These are phyloP conservation scores for Penicillium cosmopolitanum DNA, from an alignment of 495 filamentous ascomycete species.

Conservation along the genomic window DNA sequence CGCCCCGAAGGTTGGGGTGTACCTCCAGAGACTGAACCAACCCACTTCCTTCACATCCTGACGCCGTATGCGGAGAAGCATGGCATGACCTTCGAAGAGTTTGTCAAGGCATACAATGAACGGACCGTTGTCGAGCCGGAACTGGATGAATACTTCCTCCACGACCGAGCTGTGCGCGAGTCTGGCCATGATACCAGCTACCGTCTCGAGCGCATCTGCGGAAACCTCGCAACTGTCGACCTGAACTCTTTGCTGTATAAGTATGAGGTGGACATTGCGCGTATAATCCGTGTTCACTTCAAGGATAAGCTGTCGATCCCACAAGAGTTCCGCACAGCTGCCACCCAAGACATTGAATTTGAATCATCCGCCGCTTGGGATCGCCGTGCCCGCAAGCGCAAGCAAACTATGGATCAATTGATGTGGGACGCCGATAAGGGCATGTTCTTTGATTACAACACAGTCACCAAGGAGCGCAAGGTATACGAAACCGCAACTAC, in stretches of 20 bases:
- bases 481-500: constrained; percentile 87
- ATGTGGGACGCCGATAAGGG: constrained; percentile 88
- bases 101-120: constrained; percentile 84
- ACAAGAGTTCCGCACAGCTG: constrained; percentile 67
- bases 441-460: constrained; percentile 98
- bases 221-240: constrained; percentile 89
- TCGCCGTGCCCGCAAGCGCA: constrained; percentile 76
- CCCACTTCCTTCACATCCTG: constrained; percentile 85
- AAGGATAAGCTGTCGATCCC: constrained; percentile 78
- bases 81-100: constrained; percentile 75
- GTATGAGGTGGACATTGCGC: constrained; percentile 89
- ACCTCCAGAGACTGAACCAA: constrained; percentile 90
- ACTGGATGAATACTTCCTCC: constrained; percentile 91
- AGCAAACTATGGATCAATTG: constrained; percentile 81
- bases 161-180: constrained; percentile 92
- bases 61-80: constrained; percentile 86
- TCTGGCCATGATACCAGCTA: constrained; percentile 98
- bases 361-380: constrained; percentile 90
- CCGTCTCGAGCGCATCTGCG: constrained; percentile 84
- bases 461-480: constrained; percentile 72
- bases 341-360: constrained; percentile 60
- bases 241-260: constrained; percentile 94
- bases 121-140: constrained; percentile 79
- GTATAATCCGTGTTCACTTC: constrained; percentile 80
- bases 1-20: constrained; percentile 86